Conservation (phyloP, 495 filamentous ascomycete genomes). For the Podospora fimiseda region DNA sequence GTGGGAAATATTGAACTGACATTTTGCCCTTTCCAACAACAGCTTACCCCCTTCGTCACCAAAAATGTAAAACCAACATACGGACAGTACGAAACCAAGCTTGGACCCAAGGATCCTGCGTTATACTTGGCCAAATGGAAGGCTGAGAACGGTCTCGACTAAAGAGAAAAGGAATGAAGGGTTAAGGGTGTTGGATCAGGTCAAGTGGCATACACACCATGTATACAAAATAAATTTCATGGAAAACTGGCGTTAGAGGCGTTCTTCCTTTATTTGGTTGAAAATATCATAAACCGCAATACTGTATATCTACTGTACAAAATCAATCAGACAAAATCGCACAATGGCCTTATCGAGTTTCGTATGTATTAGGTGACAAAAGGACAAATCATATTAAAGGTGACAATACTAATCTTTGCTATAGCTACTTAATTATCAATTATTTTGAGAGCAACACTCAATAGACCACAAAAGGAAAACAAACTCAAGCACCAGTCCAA, state of each 20-base stretch:
- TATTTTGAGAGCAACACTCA: no score
- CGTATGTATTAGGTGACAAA: no score
- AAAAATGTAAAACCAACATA: slow-evolving; percentile 45
- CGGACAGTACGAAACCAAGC: slow-evolving; percentile 43
- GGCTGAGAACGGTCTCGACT: slow-evolving; percentile 58
- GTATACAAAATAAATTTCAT: neutral
- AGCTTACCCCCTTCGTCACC: slow-evolving; percentile 88
- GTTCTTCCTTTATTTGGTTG: neutral
- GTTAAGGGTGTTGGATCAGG: neutral
- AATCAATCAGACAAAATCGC: neutral
- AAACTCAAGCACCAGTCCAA: neutral
- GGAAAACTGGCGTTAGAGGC: neutral
- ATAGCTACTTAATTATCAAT: no score
- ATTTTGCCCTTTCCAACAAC: no score
- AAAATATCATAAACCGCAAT: neutral
- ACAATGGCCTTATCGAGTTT: neutral
- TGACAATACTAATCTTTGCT: slow-evolving; percentile 1
- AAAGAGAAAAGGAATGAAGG: slow-evolving; percentile 16
- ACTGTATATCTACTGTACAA: slow-evolving; percentile 2
- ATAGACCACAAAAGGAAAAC: no score
- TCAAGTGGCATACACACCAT: neutral
- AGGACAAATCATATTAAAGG: neutral
- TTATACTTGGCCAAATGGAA: slow-evolving; percentile 64
- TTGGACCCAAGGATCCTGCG: slow-evolving; percentile 51
- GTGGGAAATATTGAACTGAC: no score